phyloP scores from a whole-genome alignment of 2,329 filamentous ascomycete genomes.

The Talaromyces albobiverticillius region DNA sequence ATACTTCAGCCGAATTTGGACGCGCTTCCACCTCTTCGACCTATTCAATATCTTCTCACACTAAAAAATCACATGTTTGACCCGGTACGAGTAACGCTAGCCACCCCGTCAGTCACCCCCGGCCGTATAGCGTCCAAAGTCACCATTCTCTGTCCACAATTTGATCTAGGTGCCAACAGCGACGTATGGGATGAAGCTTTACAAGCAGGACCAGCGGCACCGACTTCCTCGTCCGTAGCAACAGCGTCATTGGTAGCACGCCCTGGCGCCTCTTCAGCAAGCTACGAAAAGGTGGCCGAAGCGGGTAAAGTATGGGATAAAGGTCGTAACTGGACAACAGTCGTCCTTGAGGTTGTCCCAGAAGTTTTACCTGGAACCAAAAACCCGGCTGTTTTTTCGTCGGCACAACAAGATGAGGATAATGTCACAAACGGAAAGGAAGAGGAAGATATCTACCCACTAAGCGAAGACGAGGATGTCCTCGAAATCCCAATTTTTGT shows the following conservation, averaged over 20 bases:
- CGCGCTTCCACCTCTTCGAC: slow-evolving; percentile 47
- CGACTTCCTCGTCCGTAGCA: slow-evolving; percentile 36
- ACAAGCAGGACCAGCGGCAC: slow-evolving; percentile 45
- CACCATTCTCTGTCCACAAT: slow-evolving; percentile 90
- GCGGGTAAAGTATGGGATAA: slow-evolving; percentile 96
- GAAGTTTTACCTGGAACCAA: slow-evolving; percentile 35
- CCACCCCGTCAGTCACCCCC: slow-evolving; percentile 75
- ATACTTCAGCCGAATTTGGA: slow-evolving; percentile 40
- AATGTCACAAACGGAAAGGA: slow-evolving; percentile 29
- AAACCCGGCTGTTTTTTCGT: not conserved
- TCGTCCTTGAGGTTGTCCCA: slow-evolving; percentile 86
- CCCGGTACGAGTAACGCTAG: slow-evolving; percentile 78
- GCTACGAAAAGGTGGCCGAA: slow-evolving; percentile 61
- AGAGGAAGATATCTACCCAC: slow-evolving; percentile 22
- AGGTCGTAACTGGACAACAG: slow-evolving; percentile 90
- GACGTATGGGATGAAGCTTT: slow-evolving; percentile 91
- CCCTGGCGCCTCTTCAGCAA: slow-evolving; percentile 28
- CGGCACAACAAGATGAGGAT: slow-evolving; percentile 15
- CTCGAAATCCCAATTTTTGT: slow-evolving; percentile 95
- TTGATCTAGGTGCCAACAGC: slow-evolving; percentile 92
- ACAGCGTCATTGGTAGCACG: slow-evolving; percentile 18
- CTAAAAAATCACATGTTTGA: slow-evolving; percentile 96
- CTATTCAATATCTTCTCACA: slow-evolving; percentile 79
- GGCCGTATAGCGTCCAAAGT: slow-evolving; percentile 75
- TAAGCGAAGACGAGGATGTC: slow-evolving; percentile 58